phyloP scores from a whole-genome alignment of 192 early-diverging fungal species.

The Backusella sp. region DNA sequence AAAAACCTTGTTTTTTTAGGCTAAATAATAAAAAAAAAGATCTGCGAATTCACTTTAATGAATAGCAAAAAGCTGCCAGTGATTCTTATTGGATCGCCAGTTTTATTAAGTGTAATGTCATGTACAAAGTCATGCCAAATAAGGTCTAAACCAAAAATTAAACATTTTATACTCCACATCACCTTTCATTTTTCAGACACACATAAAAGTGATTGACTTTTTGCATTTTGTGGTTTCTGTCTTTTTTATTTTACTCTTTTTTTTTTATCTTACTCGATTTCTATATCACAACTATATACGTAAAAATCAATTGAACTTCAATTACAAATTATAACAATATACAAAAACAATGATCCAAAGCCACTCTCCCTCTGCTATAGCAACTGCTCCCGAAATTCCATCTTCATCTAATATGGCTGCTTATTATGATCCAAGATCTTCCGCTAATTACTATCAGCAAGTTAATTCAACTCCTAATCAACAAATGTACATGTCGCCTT shows the following conservation, averaged over 20 bases:
- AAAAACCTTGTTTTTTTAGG: background rate
- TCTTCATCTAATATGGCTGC: background rate
- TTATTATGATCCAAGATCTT: constrained; percentile 1
- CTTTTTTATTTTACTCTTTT: background rate
- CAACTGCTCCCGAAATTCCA: constrained; percentile 14
- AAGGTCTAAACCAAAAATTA: constrained; percentile 1
- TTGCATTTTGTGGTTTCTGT: background rate
- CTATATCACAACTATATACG: background rate
- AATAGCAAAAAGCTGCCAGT: background rate
- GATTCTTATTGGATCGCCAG: background rate
- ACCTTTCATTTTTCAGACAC: constrained; percentile 9
- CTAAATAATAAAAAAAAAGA: constrained; percentile 6
- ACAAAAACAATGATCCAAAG: background rate
- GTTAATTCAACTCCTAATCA: background rate
- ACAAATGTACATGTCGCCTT: background rate
- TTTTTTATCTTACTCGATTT: constrained; percentile 3
- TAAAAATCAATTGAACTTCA: background rate
- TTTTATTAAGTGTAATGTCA: constrained; percentile 18
- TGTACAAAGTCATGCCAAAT: constrained; percentile 1
- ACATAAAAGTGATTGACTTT: constrained; percentile 9
- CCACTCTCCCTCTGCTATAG: constrained; percentile 14
- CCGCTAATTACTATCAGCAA: constrained; percentile 5
- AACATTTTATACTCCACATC: constrained; percentile 5
- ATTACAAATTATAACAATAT: constrained; percentile 1
- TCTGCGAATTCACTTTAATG: constrained; percentile 9